Evolutionary conservation across 345 rosid species (phyloP).

Genomic region (Brassica incana): DNA sequence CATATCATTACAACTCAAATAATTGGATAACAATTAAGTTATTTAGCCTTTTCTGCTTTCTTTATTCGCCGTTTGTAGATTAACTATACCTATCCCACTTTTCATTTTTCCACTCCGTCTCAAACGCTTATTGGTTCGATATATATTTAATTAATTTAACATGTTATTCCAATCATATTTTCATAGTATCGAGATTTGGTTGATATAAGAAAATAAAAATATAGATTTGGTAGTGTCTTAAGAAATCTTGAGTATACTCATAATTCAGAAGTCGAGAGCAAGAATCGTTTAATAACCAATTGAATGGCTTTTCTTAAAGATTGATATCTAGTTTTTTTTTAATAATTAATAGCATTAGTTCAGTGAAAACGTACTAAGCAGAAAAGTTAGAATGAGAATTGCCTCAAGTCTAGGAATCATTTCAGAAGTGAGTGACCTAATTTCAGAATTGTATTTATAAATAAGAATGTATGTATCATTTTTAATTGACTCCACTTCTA

Average conservation of each 20-base stretch:
- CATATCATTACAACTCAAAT: conserved; percentile 27
- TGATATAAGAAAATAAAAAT: conserved; percentile 11
- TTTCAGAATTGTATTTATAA: neutral
- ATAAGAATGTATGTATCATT: neutral
- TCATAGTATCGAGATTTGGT: neutral
- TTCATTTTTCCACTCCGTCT: conserved; percentile 22
- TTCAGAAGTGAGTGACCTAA: neutral
- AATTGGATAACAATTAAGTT: conserved; percentile 27
- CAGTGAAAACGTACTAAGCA: no score
- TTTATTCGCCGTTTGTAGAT: conserved; percentile 32
- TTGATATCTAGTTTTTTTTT: neutral
- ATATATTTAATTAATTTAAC: neutral
- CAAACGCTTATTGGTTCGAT: conserved; percentile 19
- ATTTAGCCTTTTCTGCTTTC: conserved; percentile 31
- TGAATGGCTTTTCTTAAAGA: neutral
- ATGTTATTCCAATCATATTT: conserved; percentile 12
- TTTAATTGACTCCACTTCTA: neutral
- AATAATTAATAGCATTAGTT: neutral
- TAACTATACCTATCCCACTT: conserved; percentile 36
- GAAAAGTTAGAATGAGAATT: neutral
- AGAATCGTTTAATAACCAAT: neutral
- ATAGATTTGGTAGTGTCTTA: conserved; percentile 13
- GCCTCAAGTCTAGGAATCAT: neutral
- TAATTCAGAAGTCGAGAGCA: conserved; percentile 4
- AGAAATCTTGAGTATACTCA: neutral